A percentile compares a stretch with the other conserved stretches of the same genome.
phyloP scores from a whole-genome alignment of 371 early-diverging fungal species.

The Batrachochytrium dendrobatidis region DNA sequence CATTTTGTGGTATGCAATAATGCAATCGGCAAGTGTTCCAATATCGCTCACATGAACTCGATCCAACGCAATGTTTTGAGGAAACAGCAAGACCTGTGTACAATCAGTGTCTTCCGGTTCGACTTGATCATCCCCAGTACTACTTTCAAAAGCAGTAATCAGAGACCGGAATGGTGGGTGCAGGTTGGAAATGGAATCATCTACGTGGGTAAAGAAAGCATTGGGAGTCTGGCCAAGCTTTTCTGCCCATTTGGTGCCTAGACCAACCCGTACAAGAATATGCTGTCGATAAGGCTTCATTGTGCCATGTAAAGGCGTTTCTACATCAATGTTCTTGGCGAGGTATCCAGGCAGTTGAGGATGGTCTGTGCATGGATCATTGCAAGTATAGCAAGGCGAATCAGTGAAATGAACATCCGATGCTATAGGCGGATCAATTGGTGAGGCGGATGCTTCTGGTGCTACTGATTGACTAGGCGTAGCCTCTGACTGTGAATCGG shows the following conservation, averaged over 20 bases:
- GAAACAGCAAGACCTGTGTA: slow-evolving; percentile 7
- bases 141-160: slow-evolving; percentile 11
- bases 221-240: slow-evolving; percentile 52
- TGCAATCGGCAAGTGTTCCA: neutral
- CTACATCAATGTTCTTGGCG: slow-evolving; percentile 45
- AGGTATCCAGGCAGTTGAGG: slow-evolving; percentile 55
- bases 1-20: neutral
- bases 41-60: neutral
- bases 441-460: neutral
- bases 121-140: slow-evolving; percentile 1
- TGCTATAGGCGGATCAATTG: neutral
- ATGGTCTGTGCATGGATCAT: slow-evolving; percentile 39
- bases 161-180: neutral
- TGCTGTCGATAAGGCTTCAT: slow-evolving; percentile 68
- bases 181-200: neutral
- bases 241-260: slow-evolving; percentile 53
- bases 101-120: slow-evolving; percentile 6
- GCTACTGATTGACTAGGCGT: neutral
- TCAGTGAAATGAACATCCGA: slow-evolving; percentile 11
- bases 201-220: slow-evolving; percentile 31
- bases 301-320: slow-evolving; percentile 46
- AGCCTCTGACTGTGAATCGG: neutral
- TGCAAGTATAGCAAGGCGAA: slow-evolving; percentile 22
- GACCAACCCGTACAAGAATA: slow-evolving; percentile 58
- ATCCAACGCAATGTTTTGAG: slow-evolving; percentile 4